Evolutionary conservation across 2,329 filamentous ascomycete species (phyloP).

Genomic region (Cryphonectria naterciae): DNA sequence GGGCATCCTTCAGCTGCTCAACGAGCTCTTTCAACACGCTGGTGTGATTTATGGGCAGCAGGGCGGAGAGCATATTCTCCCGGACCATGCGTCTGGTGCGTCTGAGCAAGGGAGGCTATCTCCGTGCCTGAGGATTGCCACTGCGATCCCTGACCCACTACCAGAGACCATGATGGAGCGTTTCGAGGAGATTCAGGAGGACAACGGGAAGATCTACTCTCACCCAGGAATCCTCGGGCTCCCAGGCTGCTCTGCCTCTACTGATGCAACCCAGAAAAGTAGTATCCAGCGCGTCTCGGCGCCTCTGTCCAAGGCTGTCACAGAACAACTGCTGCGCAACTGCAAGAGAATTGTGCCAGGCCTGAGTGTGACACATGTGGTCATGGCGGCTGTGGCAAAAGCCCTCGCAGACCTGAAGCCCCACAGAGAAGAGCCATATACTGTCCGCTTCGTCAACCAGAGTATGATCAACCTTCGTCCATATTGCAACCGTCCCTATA

Average conservation of each 20-base stretch:
- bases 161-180: not conserved
- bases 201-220: not conserved
- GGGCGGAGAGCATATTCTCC: not conserved
- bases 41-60: not conserved
- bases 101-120: not conserved
- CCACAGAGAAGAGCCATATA: not conserved
- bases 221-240: not conserved
- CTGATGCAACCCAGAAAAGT: not conserved
- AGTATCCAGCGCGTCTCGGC: not conserved
- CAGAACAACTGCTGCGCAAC: not conserved
- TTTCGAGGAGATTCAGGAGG: not conserved
- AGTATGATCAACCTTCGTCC: conserved; percentile 1
- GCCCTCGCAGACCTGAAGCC: not conserved
- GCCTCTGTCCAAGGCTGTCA: not conserved
- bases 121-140: not conserved
- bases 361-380: not conserved
- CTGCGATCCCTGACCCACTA: not conserved
- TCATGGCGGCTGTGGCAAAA: not conserved
- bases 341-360: too few relatives aligned
- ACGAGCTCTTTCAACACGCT: not conserved
- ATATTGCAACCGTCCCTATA: not conserved
- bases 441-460: not conserved
- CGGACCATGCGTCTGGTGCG: not conserved
- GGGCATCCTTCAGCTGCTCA: not conserved
- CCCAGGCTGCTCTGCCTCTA: not conserved